Evolutionary conservation across 352 stramenopile genomes (phyloP).

Genomic region (Globisporangium abappressorium): DNA sequence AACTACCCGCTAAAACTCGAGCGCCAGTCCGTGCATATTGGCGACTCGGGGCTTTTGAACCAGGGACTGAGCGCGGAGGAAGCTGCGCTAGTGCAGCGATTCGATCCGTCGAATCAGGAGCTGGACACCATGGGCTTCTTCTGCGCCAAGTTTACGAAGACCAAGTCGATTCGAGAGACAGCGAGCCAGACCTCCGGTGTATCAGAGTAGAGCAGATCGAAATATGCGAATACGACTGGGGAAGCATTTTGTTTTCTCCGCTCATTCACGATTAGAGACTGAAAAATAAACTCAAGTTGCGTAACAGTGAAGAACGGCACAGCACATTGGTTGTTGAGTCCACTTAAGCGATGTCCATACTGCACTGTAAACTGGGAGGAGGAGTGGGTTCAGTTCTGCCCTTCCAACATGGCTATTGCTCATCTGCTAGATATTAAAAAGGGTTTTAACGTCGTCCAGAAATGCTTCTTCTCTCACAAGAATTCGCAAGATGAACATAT

Average conservation of each 20-base stretch:
- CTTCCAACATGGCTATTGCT: not conserved
- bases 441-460: not conserved
- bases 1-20: constrained; percentile 86
- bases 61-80: constrained; percentile 75
- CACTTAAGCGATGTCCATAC: not conserved
- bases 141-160: constrained; percentile 91
- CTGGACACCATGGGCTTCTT: constrained; percentile 95
- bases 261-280: not conserved
- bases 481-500: too few relatives aligned
- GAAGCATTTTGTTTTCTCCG: not conserved
- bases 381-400: not conserved
- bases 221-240: not conserved
- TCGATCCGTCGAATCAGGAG: constrained; percentile 76
- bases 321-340: not conserved
- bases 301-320: too few relatives aligned
- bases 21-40: constrained; percentile 53
- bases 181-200: not conserved
- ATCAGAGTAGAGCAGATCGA: not conserved
- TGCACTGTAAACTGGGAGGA: not conserved
- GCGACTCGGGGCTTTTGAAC: constrained; percentile 61
- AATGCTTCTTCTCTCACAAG: not conserved
- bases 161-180: constrained; percentile 37
- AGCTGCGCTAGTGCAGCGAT: constrained; percentile 78
- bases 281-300: not conserved
- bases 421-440: not conserved